These are phyloP conservation scores for Scenedesmus sp. DNA, from an alignment of 163 green algal species.

Conservation along the genomic window DNA sequence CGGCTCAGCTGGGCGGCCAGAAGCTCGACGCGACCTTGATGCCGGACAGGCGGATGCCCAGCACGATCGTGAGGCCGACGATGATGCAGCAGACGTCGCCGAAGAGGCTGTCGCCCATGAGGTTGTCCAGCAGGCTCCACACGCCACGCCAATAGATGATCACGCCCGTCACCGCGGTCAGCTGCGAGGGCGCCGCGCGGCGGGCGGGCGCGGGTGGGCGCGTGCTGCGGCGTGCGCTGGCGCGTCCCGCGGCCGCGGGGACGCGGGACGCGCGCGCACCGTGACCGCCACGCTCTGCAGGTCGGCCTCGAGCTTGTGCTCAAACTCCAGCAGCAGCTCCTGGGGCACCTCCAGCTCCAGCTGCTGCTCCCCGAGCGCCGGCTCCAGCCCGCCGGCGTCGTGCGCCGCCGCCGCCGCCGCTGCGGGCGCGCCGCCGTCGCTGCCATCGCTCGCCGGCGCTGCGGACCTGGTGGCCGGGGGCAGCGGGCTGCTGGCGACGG, in stretches of 20 bases:
- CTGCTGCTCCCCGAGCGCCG: no score
- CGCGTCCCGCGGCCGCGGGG: no score
- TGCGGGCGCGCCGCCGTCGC: no score
- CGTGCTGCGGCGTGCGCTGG: no score
- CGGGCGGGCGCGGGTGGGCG: no score
- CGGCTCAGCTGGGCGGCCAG: slow-evolving; percentile 55
- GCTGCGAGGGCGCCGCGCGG: no score
- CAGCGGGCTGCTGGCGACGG: no score
- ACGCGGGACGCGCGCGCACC: no score
- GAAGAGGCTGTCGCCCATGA: slow-evolving; percentile 53
- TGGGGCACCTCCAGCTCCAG: slow-evolving; percentile 25
- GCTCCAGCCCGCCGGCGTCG: no score
- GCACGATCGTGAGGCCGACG: slow-evolving; percentile 50
- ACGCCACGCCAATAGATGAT: slow-evolving; percentile 74
- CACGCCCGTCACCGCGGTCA: slow-evolving; percentile 65
- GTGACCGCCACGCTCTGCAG: slow-evolving; percentile 56
- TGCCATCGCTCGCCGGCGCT: no score
- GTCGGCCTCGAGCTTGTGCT: slow-evolving; percentile 60
- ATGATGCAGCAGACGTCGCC: slow-evolving; percentile 56
- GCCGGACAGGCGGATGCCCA: slow-evolving; percentile 51
- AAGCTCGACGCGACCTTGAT: slow-evolving; percentile 52
- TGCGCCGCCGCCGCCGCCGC: no score
- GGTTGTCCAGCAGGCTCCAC: slow-evolving; percentile 59
- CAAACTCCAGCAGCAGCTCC: slow-evolving; percentile 56
- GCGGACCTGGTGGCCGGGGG: no score